These are phyloP conservation scores for Lachnellula subtilissima DNA, from an alignment of 2,329 filamentous ascomycete species.

Conservation along the genomic window DNA sequence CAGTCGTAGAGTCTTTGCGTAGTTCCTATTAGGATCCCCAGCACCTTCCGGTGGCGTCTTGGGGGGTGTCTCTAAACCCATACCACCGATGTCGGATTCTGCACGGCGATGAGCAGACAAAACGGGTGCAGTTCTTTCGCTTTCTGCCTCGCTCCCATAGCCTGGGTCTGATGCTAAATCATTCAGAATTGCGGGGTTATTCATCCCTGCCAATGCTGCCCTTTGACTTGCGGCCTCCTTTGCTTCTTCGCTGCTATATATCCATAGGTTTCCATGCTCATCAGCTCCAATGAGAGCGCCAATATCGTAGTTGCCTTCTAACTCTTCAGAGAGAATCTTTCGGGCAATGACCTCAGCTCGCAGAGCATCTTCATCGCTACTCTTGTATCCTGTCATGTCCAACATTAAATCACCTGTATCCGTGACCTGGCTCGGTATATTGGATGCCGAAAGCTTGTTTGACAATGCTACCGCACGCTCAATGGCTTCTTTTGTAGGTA, in stretches of 20 bases:
- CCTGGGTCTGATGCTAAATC: conserved; percentile 90
- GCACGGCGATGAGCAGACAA: conserved; percentile 49
- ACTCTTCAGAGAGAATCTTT: conserved; percentile 85
- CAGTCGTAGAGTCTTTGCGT: conserved; percentile 90
- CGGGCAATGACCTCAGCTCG: conserved; percentile 89
- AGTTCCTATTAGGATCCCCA: conserved; percentile 75
- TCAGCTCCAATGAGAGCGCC: conserved; percentile 92
- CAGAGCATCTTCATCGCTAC: conserved; percentile 85
- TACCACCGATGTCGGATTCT: conserved; percentile 59
- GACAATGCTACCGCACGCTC: conserved; percentile 80
- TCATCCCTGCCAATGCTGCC: conserved; percentile 46
- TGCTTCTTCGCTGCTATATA: conserved; percentile 95
- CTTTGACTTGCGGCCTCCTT: conserved; percentile 79
- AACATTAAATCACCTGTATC: conserved; percentile 93
- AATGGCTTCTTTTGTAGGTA: conserved; percentile 70
- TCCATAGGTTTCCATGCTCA: conserved; percentile 96
- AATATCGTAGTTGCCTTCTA: conserved; percentile 94
- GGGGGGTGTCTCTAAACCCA: conserved; percentile 57
- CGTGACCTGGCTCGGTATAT: conserved; percentile 90
- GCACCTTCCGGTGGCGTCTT: conserved; percentile 60
- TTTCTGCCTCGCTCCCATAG: conserved; percentile 83
- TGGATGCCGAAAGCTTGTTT: conserved; percentile 79
- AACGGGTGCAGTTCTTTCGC: conserved; percentile 47
- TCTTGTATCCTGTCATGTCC: conserved; percentile 96
- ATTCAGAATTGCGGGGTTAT: conserved; percentile 16